phyloP scores from a whole-genome alignment of 768 basidiomycete species.

The Suillus brevipes region DNA sequence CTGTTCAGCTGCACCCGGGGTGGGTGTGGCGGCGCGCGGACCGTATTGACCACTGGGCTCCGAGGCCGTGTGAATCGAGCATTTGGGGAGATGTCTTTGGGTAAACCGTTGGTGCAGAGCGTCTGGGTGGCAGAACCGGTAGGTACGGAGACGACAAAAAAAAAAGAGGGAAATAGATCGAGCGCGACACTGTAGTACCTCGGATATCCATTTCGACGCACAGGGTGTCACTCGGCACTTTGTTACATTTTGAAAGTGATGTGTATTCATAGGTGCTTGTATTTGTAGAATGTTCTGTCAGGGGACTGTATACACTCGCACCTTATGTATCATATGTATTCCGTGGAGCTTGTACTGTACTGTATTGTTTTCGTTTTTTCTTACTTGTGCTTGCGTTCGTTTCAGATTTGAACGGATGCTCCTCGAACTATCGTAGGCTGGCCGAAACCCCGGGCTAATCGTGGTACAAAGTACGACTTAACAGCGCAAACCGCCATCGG shows the following conservation, averaged over 20 bases:
- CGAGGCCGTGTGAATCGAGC: neutral
- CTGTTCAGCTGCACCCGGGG: conserved; percentile 42
- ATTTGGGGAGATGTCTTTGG: neutral
- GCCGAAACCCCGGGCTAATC: neutral
- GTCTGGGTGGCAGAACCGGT: neutral
- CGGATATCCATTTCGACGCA: neutral
- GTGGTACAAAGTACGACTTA: neutral
- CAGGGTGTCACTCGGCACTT: no score
- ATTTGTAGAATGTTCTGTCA: neutral
- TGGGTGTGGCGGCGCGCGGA: conserved; percentile 40
- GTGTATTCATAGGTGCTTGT: neutral
- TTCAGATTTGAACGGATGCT: neutral
- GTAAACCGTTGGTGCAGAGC: neutral
- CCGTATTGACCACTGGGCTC: neutral
- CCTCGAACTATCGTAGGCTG: neutral
- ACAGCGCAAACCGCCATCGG: no score
- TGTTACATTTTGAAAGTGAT: neutral
- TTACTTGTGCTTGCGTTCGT: neutral
- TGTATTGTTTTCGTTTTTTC: neutral
- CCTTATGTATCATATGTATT: neutral
- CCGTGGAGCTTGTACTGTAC: neutral
- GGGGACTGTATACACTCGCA: neutral
- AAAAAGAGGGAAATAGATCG: neutral
- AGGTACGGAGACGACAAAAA: neutral
- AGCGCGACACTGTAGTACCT: neutral